Conservation (phyloP, 2,329 filamentous ascomycete genomes). For the Colletotrichum filicis region DNA sequence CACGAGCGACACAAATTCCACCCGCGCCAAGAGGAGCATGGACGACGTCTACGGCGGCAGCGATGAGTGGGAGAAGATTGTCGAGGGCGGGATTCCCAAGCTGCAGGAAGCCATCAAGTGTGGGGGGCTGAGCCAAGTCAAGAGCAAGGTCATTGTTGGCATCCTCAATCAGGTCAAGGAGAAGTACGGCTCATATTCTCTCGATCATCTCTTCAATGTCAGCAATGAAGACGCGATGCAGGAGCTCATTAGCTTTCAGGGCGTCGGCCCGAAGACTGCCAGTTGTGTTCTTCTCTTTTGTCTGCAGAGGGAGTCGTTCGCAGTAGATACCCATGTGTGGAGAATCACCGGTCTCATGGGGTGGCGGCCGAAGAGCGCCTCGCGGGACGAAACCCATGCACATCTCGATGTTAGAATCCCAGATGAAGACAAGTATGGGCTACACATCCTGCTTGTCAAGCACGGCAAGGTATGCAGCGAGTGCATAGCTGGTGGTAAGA, state of each 20-base stretch:
- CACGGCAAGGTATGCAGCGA: conserved; percentile 58
- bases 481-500: conserved; percentile 57
- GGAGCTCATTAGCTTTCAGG: conserved; percentile 60
- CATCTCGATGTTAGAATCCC: conserved; percentile 61
- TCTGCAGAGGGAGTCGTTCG: conserved; percentile 57
- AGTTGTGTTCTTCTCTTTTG: conserved; percentile 65
- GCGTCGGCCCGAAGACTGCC: conserved; percentile 66
- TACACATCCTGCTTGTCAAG: conserved; percentile 60
- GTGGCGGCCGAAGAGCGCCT: conserved; percentile 55
- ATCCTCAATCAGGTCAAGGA: conserved; percentile 73
- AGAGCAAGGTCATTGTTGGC: conserved; percentile 77
- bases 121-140: conserved; percentile 78
- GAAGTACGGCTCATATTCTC: conserved; percentile 53
- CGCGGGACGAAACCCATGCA: conserved; percentile 58
- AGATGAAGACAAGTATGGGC: conserved; percentile 59
- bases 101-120: conserved; percentile 72
- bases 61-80: conserved; percentile 56
- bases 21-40: conserved; percentile 66
- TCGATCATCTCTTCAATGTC: conserved; percentile 59
- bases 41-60: conserved; percentile 54
- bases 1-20: conserved; percentile 65
- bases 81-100: conserved; percentile 49
- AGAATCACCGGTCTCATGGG: conserved; percentile 60
- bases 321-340: conserved; percentile 65
- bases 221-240: conserved; percentile 59